Evolutionary conservation across 2,329 filamentous ascomycete genomes (phyloP), one percentile per base, ranked within the genome.

Genomic region (Metarhizium rileyi): DNA sequence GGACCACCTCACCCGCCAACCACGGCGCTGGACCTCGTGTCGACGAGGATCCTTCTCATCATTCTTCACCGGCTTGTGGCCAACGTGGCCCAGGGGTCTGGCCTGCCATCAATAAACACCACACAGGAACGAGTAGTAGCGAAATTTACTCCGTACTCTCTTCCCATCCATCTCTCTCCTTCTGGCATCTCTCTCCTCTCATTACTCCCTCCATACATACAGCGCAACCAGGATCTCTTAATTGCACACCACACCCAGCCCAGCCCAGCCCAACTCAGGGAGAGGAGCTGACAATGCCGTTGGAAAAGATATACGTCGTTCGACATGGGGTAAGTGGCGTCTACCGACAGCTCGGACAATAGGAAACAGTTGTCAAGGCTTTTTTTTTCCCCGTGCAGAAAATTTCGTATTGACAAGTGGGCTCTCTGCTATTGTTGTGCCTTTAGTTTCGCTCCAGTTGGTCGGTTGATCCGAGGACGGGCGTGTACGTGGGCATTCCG

Each of bases 391-490:
- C 14, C 6, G 14, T 45, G 52, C 52, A 47, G 50, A 45, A 46
- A 26, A 28, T 48, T 51, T 38, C 47, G 35, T 52, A 55, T 53
- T 55, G 50, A 55, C 38, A 41, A 25, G 38, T 41, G 38, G 38
- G 38, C 38, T 23, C 38, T 42, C 22, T 56, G 43, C 48, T 54
- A 51, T 52, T 52, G 35, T 52, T 49, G 52, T 50, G 41, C 20
- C 38, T 50, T 42, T 66, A 94, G 90, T 95, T 95, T 68, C 89
- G 93, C 54, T 84, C 87, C 56, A 90, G 86, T 65, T 97, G 90
- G 89, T 80, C 81, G 41, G 87, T 97, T 53, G 84, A 97, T 68
- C 81, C 83, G 43, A 71, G 76, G 53, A 91, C 87, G 35, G 91
- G 93, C 48, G 76, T 76, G 58, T 97, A 97, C 72, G 78, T 77